Base-by-base conservation (phyloP, 1,139 yeast genomes). In the Hyphopichia buzzinii region DNA sequence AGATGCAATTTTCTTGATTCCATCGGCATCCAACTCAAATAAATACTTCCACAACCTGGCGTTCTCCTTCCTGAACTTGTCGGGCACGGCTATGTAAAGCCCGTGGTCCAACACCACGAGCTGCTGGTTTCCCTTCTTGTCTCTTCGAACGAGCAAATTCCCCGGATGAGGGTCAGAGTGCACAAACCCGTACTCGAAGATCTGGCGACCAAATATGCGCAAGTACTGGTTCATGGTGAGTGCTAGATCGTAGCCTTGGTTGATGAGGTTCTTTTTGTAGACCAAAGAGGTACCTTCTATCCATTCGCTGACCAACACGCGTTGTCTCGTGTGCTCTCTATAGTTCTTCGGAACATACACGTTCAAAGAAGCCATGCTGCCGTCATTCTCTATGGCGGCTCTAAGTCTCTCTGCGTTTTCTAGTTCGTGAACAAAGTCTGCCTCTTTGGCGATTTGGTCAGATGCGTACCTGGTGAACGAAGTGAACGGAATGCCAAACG, bases 111-210 rank as follows among this genome's bases (percentile, higher is more conserved):
- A 60, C 31, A 85, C 63, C 23, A 85, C 88, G 37, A 84, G 60
- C 50, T 84, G 79, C 50, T 80, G 84, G 31, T 64, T 59, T 8
- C 69, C 67, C 1, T 55, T 48, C 1, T 49, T 40, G 19, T 62
- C 57, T 21, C 63, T 51, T 29, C 88, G 60, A 3, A 80, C 76
- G 39, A 84, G 54, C 42, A 85, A 58, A 52, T 85, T 85, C 3
- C 95, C 95, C 1, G 94, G 94, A 52, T 85, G 95, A 5, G 92
- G 87, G 54, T 85, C 95, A 35, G 89, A 79, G 55, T 85, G 94
- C 12, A 85, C 80, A 41, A 78, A 69, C 6, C 94, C 94, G 76
- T 86, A 84, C 29, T 73, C 67, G 55, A 84, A 85, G 22, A 84
- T 81, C 62, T 83, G 90, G 40, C 76, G 74, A 6, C 86, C 80